Evolutionary conservation across 148 eudicot species (phyloP), one percentile per base, ranked within the genome.

Genomic region (Camellia sinensis): DNA sequence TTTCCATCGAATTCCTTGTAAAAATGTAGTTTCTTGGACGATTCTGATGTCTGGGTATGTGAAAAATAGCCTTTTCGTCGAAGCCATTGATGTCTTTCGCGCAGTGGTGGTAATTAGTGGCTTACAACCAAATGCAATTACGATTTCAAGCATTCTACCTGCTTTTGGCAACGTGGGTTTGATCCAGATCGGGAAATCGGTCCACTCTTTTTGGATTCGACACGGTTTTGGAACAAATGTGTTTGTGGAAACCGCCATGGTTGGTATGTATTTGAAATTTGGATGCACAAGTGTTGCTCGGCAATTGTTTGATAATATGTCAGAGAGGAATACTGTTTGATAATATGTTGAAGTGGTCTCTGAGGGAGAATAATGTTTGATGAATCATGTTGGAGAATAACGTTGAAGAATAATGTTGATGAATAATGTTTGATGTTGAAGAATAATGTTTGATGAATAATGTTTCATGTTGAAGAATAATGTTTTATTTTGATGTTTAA

Each of bases 1-100:
- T 6, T 90, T 90, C 73, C 13, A 75, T 68, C 79, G 68, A 75
- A 85, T 90, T 10, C 71, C 78, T 21, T 12, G 78, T 22, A 90
- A 88, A 67, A 90, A 88, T 61, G 40, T 84, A 37, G 83, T 86
- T 73, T 88, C 93, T 73, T 90, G 89, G 91, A 88, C 93, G 6
- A 84, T 88, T 72, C 67, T 86, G 76, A 75, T 88, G n/a, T 84
- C 84, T 70, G 90, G 90, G 79, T 82, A 87, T 9, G 68, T 78
- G 5, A 90, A 84, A 86, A 83, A 88, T 75, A 69, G 71, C 15
- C 82, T 70, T 78, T 84, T 89, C 29, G 0, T 75, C 45, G 83
- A 90, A 64, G 89, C 89, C 52, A n/a, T 86, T 4, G 78, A 64
- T 65, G 76, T 41, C 1, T 89, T 90, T 52, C 46, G 69, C 15